A percentile compares a stretch with the other conserved stretches of the same genome.
phyloP scores from a whole-genome alignment of 2,329 filamentous ascomycete species.

The Fusarium xylarioides region DNA sequence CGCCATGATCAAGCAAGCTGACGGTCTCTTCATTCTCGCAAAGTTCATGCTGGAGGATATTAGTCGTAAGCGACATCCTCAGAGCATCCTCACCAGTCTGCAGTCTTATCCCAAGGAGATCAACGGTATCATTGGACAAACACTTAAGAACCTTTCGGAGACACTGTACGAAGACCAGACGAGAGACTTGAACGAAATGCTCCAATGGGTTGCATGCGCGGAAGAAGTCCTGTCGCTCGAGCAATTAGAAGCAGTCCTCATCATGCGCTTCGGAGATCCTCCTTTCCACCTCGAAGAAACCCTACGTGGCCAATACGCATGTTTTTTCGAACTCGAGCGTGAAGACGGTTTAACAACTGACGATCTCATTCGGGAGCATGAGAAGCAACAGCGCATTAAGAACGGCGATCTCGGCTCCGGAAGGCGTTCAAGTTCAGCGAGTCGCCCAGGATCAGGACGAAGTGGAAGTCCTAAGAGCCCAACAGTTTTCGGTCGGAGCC shows the following conservation, averaged over 20 bases:
- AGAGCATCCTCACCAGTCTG: slow-evolving; percentile 56
- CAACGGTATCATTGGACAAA: slow-evolving; percentile 54
- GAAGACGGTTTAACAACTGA: slow-evolving; percentile 56
- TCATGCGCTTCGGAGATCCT: slow-evolving; percentile 53
- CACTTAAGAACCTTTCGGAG: slow-evolving; percentile 52
- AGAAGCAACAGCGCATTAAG: slow-evolving; percentile 42
- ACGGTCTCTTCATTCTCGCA: slow-evolving; percentile 59
- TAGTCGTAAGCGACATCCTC: slow-evolving; percentile 54
- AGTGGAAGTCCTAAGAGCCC: slow-evolving; percentile 28
- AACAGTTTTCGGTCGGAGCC: slow-evolving; percentile 22
- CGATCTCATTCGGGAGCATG: slow-evolving; percentile 52
- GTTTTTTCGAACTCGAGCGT: slow-evolving; percentile 57
- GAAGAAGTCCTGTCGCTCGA: slow-evolving; percentile 54
- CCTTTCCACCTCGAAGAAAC: slow-evolving; percentile 54
- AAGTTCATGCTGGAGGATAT: slow-evolving; percentile 62
- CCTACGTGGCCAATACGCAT: slow-evolving; percentile 55
- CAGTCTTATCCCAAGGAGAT: slow-evolving; percentile 55
- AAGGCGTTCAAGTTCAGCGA: slow-evolving; percentile 34
- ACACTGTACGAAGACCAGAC: slow-evolving; percentile 52
- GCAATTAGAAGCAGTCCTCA: slow-evolving; percentile 55
- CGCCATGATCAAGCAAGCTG: slow-evolving; percentile 53
- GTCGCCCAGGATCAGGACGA: slow-evolving; percentile 31
- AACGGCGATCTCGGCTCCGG: slow-evolving; percentile 23
- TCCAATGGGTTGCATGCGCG: slow-evolving; percentile 57
- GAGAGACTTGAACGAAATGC: slow-evolving; percentile 56